Evolutionary conservation across 441 rosid species (phyloP), one percentile per base, ranked within the genome.

Genomic region (Caryocar brasiliense): DNA sequence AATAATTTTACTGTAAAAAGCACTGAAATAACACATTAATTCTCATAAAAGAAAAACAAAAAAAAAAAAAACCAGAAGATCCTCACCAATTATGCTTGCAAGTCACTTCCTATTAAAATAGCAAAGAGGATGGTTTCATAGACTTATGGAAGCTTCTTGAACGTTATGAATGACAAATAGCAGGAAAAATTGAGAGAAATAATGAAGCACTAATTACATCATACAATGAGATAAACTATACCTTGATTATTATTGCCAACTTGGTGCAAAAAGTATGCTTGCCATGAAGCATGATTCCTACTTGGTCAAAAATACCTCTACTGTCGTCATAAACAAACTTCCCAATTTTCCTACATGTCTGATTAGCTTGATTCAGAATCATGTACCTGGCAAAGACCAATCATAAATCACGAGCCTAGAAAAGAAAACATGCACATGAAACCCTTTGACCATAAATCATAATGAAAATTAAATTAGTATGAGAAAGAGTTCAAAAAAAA

Each of bases 261-360:
- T 78, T 76, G 56, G 67, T 47, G 75, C 65, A 78, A 63, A 80
- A 83, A 35, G 62, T 47, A 34, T 41, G 73, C 59, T 68, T 76
- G 44, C 87, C 87, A 14, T 72, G 82, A 35, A 83, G 78, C 76
- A 83, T 60, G 60, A 83, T 58, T 18, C 92, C 92, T 34, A 80
- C 62, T 52, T 59, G 47, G 24, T 71, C 60, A 64, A 83, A 83
- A 47, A 80, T 66, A 40, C 29, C 36, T 22, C 20, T 30, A 25
- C 24, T 6, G 28, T 44, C 37, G 30, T 42, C 56, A 36, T 10
- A 9, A 37, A 59, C 56, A 24, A 51, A 53, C 59, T 57, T 67
- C 17, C 56, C 50, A 28, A 50, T 44, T 64, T 48, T 39, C 9
- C 51, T 25, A 52, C 26, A 34, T 36, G 12, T 56, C 7, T 9